A percentile compares a stretch with the other conserved stretches of the same genome.
These are phyloP conservation scores for Quercus robur DNA, from an alignment of 306 rosid genomes.

Conservation along the genomic window DNA sequence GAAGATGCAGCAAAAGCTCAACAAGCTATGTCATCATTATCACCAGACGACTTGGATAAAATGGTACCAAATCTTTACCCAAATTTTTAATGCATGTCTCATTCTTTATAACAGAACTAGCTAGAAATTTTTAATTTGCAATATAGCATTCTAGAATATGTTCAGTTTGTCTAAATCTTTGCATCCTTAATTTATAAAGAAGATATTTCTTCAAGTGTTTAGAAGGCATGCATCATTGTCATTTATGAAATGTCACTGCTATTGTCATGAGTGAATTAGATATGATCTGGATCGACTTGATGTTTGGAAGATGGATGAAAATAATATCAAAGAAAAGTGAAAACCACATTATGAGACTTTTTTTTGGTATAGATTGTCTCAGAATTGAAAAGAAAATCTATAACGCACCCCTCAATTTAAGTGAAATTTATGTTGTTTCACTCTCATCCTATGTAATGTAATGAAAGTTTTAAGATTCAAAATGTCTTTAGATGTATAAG, in stretches of 20 bases:
- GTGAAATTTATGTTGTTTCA: not conserved
- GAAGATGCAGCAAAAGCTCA: slow-evolving; percentile 92
- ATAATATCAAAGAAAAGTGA: no score
- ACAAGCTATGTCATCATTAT: slow-evolving; percentile 80
- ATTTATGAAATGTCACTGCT: no score
- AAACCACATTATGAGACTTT: not conserved
- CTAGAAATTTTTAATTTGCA: not conserved
- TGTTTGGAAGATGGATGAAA: no score
- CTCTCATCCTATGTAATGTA: not conserved
- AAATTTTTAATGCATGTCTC: not conserved
- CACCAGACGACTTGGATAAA: slow-evolving; percentile 82
- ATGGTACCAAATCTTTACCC: slow-evolving; percentile 50
- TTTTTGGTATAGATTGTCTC: not conserved
- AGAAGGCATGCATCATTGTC: no score
- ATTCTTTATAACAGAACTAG: not conserved
- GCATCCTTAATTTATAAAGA: not conserved
- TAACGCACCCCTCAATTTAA: not conserved
- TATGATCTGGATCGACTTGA: no score
- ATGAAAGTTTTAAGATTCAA: not conserved
- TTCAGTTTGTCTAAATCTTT: not conserved
- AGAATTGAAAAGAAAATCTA: not conserved
- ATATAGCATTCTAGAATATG: not conserved
- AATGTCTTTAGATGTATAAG: not conserved
- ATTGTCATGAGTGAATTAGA: no score
- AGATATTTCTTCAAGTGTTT: not conserved